Evolutionary conservation across 2,329 filamentous ascomycete genomes (phyloP).

Genomic region (Endocalyx cinctus): DNA sequence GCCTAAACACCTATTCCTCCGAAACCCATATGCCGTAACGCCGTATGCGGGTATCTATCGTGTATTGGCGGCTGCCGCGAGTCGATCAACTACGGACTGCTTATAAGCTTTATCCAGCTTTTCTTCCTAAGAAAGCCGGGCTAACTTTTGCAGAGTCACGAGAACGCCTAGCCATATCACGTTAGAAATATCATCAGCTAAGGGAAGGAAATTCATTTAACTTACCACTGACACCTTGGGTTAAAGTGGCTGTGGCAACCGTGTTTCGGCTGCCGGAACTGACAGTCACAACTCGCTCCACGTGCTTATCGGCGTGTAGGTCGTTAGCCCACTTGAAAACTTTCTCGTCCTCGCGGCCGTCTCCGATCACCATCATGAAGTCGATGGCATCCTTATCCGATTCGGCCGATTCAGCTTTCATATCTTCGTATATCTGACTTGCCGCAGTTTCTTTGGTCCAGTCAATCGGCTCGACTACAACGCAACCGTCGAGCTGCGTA

Average conservation of each 20-base stretch:
- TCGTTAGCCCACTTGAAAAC: constrained; percentile 93
- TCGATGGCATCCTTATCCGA: constrained; percentile 52
- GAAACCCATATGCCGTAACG: too few species aligned
- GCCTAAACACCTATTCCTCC: too few species aligned
- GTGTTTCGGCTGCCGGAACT: constrained; percentile 85
- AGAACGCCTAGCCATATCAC: constrained; percentile 41
- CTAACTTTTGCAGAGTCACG: constrained; percentile 48
- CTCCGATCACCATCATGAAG: constrained; percentile 85
- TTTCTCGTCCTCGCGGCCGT: constrained; percentile 88
- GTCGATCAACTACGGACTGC: constrained; percentile 9
- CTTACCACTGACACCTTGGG: constrained; percentile 87
- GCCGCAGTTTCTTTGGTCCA: constrained; percentile 87
- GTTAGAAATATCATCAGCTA: constrained; percentile 8
- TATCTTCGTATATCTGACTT: constrained; percentile 62
- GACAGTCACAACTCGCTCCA: constrained; percentile 75
- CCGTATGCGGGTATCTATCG: too few species aligned
- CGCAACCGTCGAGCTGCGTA: constrained; percentile 71
- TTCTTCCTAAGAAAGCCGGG: constrained; percentile 30
- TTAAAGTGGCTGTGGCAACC: constrained; percentile 77
- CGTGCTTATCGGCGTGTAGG: constrained; percentile 52
- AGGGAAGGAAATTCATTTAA: constrained; percentile 14
- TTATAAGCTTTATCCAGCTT: constrained; percentile 8
- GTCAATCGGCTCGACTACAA: constrained; percentile 79
- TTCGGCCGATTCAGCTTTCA: constrained; percentile 33
- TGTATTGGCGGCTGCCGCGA: constrained; percentile 12